Conservation (phyloP, 2,329 filamentous ascomycete species). For the Emergomyces orientalis region DNA sequence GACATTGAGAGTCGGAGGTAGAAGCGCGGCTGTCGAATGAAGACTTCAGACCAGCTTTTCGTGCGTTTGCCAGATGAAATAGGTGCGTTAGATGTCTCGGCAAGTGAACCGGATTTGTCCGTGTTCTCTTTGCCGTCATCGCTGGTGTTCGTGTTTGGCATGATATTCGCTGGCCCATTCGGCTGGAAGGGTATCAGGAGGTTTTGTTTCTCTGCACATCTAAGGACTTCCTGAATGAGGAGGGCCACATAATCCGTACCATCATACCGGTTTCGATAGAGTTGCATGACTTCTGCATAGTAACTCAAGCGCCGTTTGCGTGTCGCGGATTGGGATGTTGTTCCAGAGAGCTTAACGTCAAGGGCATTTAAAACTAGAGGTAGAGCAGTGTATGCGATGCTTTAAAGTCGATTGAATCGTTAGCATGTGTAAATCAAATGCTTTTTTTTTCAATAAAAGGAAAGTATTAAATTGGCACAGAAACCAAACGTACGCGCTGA, state of each 20-base stretch:
- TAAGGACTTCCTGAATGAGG: constrained; percentile 11
- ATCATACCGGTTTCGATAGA: constrained; percentile 40
- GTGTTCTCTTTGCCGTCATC: background rate
- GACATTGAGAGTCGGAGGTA: constrained; percentile 13
- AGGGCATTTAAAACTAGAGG: constrained; percentile 32
- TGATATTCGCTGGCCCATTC: background rate
- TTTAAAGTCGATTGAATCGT: background rate
- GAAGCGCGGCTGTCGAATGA: constrained; percentile 10
- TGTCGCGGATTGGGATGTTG: constrained; percentile 29
- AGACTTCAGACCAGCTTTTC: constrained; percentile 13
- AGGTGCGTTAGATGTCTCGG: background rate
- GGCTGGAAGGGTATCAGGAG: background rate
- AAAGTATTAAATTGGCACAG: background rate
- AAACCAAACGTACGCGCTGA: constrained; percentile 36
- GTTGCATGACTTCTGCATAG: constrained; percentile 40
- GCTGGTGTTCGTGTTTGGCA: background rate
- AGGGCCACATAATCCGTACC: constrained; percentile 37
- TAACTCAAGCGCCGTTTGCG: constrained; percentile 40
- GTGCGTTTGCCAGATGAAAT: background rate
- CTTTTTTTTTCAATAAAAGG: background rate
- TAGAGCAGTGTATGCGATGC: constrained; percentile 30
- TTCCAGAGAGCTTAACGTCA: constrained; percentile 31
- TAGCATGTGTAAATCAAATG: background rate
- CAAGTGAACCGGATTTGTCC: background rate
- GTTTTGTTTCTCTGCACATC: constrained; percentile 3